phyloP scores from a whole-genome alignment of 2,329 filamentous ascomycete genomes.

The Colletotrichum limetticola region DNA sequence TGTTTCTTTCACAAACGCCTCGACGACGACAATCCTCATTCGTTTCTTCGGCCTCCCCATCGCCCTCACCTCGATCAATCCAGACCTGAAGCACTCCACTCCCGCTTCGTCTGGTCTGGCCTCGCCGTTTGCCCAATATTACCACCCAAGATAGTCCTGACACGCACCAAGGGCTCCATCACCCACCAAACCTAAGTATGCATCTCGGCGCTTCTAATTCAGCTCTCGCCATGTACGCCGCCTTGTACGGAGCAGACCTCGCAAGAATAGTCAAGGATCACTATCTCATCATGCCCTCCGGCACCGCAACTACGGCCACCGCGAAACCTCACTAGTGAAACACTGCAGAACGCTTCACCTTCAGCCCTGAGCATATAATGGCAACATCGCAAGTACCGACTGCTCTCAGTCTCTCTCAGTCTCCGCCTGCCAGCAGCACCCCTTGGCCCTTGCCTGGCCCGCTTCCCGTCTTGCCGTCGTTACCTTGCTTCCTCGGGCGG shows the following conservation, averaged over 20 bases:
- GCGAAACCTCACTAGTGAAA: slow-evolving; percentile 31
- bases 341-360: slow-evolving; percentile 13
- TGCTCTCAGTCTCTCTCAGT: not conserved
- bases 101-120: slow-evolving; percentile 9
- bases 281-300: not conserved
- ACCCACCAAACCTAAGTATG: not conserved
- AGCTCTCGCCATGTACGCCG: not conserved
- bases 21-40: not conserved
- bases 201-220: slow-evolving; percentile 16
- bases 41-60: slow-evolving; percentile 9
- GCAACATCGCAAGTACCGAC: not conserved
- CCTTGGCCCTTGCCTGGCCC: slow-evolving; percentile 10
- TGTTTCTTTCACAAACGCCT: slow-evolving; percentile 8
- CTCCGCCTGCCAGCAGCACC: not conserved
- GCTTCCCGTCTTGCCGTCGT: slow-evolving; percentile 7
- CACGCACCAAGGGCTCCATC: too few relatives aligned
- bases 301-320: not conserved
- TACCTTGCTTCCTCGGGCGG: slow-evolving; percentile 13
- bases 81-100: slow-evolving; percentile 18
- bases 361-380: slow-evolving; percentile 18
- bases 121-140: slow-evolving; percentile 16
- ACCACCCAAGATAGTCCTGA: not conserved
- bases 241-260: not conserved
- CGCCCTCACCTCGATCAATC: not conserved
- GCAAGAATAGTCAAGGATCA: not conserved